Percentiles rank a stretch among this genome's conserved stretches.
Evolutionary conservation across 345 rosid species (phyloP).

Genomic region (Passiflora organensis): DNA sequence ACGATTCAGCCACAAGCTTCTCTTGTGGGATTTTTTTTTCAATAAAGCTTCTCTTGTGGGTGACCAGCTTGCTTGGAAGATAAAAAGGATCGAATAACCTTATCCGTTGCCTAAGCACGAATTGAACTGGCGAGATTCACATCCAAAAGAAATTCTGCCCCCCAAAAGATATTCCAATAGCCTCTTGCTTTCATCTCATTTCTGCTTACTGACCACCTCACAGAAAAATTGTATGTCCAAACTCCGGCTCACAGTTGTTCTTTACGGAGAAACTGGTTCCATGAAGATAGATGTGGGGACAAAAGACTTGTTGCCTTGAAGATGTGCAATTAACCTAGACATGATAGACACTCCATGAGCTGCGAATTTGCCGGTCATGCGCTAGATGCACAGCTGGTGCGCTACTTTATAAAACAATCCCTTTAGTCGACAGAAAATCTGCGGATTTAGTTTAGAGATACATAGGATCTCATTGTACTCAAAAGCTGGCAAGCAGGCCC

Average conservation of each 20-base stretch:
- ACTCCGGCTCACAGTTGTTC: no score
- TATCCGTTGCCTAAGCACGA: conserved; percentile 2
- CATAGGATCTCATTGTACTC: neutral
- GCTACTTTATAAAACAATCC: conserved; percentile 1
- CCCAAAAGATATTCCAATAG: neutral
- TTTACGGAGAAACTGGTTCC: no score
- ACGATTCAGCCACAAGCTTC: neutral
- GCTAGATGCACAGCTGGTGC: neutral
- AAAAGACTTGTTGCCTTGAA: no score
- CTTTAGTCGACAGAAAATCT: conserved; percentile 9
- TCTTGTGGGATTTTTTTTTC: no score
- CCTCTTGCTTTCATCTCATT: neutral
- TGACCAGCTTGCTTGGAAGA: neutral
- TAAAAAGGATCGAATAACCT: conserved; percentile 8
- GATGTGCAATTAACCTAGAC: no score
- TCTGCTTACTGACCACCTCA: neutral
- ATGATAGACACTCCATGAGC: no score
- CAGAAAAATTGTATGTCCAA: no score
- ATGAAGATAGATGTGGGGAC: no score
- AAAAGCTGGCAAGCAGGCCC: conserved; percentile 6
- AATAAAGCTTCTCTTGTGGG: neutral
- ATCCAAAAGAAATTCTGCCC: neutral
- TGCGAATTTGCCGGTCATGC: neutral
- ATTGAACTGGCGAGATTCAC: no score
- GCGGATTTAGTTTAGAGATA: conserved; percentile 7